A percentile compares a stretch with the other conserved stretches of the same genome.
Conservation (phyloP, 805 yeast genomes). For the Schwanniomyces vanrijiae region DNA sequence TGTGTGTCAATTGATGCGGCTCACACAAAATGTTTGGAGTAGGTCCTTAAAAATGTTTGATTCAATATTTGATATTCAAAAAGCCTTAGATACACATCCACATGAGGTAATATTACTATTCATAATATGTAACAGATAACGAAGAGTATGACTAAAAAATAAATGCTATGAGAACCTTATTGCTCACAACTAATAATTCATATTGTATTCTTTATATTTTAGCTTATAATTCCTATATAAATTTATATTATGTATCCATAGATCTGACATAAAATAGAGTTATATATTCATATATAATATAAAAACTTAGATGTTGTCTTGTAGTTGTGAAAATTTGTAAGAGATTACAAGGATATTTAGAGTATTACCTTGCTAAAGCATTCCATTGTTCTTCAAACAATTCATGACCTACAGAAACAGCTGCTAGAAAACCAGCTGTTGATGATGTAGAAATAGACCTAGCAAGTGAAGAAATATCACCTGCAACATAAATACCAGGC, state of each 20-base stretch:
- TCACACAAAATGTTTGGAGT: neutral
- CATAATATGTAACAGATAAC: no score
- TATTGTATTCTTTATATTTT: no score
- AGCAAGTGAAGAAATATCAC: slow-evolving; percentile 5
- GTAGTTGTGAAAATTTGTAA: neutral
- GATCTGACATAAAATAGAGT: no score
- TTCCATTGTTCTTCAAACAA: slow-evolving; percentile 4
- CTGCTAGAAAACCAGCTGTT: slow-evolving; percentile 5
- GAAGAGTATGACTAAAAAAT: no score
- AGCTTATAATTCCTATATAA: no score
- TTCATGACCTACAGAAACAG: neutral
- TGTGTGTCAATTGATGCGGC: neutral
- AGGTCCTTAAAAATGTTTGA: neutral
- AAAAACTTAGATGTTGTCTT: no score
- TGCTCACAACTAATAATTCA: no score
- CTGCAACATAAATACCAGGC: slow-evolving; percentile 7
- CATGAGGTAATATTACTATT: no score
- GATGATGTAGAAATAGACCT: slow-evolving; percentile 11
- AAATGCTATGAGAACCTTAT: no score
- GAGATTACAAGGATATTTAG: neutral
- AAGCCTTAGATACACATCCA: no score
- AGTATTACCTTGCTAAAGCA: neutral
- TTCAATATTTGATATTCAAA: neutral
- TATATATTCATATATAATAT: no score
- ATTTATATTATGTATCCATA: no score